Conservation (phyloP, 768 basidiomycete genomes). For the Tubosaeta sp. region DNA sequence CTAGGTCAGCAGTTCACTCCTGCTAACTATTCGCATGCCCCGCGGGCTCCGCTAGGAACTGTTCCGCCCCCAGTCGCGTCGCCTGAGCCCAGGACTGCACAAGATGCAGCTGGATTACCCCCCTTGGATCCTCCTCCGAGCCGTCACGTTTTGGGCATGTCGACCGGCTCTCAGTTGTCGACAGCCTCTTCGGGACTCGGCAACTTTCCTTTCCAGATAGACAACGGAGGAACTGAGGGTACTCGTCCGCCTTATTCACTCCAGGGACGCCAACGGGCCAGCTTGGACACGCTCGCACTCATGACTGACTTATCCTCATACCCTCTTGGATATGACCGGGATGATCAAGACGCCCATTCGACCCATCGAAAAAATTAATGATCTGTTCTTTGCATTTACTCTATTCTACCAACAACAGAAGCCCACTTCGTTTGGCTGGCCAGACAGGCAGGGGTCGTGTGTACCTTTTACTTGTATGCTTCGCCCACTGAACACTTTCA, state of each 20-base stretch:
- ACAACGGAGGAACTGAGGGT: slow-evolving; percentile 47
- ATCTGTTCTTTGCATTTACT: neutral
- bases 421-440: slow-evolving; percentile 26
- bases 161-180: slow-evolving; percentile 71
- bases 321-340: slow-evolving; percentile 66
- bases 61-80: neutral
- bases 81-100: slow-evolving; percentile 17
- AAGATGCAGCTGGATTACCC: slow-evolving; percentile 32
- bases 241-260: slow-evolving; percentile 33
- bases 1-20: slow-evolving; percentile 54
- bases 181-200: slow-evolving; percentile 78
- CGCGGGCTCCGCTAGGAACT: neutral
- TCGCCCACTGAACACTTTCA: slow-evolving; percentile 15
- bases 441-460: slow-evolving; percentile 23
- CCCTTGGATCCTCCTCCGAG: slow-evolving; percentile 47
- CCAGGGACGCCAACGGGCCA: slow-evolving; percentile 61
- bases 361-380: slow-evolving; percentile 25
- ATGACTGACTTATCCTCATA: slow-evolving; percentile 83
- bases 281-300: slow-evolving; percentile 79
- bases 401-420: slow-evolving; percentile 8
- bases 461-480: slow-evolving; percentile 26
- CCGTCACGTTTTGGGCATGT: slow-evolving; percentile 63
- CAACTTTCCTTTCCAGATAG: slow-evolving; percentile 85
- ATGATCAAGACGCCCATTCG: slow-evolving; percentile 25
- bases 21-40: slow-evolving; percentile 13